Evolutionary conservation across 2,329 filamentous ascomycete genomes (phyloP).

Genomic region (Tolypocladium ovalisporum): DNA sequence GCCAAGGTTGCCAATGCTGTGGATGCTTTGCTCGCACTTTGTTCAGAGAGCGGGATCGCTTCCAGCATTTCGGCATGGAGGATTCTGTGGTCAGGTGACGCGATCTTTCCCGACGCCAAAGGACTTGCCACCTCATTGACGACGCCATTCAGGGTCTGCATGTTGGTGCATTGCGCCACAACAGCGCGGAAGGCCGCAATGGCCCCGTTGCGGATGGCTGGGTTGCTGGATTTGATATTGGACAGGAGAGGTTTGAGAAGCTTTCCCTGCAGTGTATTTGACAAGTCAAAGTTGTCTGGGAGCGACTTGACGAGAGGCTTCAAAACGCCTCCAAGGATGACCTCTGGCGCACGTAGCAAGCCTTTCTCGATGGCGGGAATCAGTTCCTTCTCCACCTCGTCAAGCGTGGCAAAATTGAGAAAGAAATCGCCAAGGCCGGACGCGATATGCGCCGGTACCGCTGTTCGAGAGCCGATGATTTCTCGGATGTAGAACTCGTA

Average conservation of each 20-base stretch:
- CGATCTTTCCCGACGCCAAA: constrained; percentile 73
- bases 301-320: constrained; percentile 62
- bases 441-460: constrained; percentile 61
- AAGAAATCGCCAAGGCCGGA: constrained; percentile 76
- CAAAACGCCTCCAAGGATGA: constrained; percentile 71
- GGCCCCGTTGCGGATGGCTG: constrained; percentile 63
- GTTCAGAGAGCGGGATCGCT: constrained; percentile 46
- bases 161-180: constrained; percentile 49
- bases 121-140: constrained; percentile 69
- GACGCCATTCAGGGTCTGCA: constrained; percentile 51
- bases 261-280: constrained; percentile 57
- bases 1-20: constrained; percentile 57
- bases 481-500: constrained; percentile 79
- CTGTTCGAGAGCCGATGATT: constrained; percentile 65
- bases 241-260: constrained; percentile 81
- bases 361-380: constrained; percentile 81
- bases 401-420: constrained; percentile 55
- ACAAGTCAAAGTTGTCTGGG: constrained; percentile 63
- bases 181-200: constrained; percentile 62
- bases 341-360: constrained; percentile 78
- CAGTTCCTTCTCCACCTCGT: constrained; percentile 67
- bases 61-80: constrained; percentile 74
- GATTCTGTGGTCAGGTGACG: constrained; percentile 74
- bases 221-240: constrained; percentile 84
- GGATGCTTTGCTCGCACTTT: constrained; percentile 56